phyloP scores from a whole-genome alignment of 2,329 filamentous ascomycete genomes.

The Gaeumannomyces tritici region DNA sequence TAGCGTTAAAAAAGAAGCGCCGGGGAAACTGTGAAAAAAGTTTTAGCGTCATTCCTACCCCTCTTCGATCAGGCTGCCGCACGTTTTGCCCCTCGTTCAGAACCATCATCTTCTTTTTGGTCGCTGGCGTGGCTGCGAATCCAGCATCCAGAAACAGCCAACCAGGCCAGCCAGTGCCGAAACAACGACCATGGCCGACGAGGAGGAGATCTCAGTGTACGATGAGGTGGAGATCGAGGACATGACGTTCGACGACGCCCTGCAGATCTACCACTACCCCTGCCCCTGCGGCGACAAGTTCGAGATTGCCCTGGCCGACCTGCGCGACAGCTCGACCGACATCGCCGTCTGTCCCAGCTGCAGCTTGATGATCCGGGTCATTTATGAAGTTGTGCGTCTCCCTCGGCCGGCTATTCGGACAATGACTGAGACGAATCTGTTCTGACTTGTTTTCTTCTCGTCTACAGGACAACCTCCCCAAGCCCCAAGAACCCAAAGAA shows the following conservation, averaged over 20 bases:
- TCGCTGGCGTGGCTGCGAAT: too few relatives aligned
- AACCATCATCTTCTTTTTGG: background rate
- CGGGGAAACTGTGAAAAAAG: too few relatives aligned
- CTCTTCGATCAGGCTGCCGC: background rate
- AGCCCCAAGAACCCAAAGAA: constrained; percentile 18
- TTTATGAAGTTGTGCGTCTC: constrained; percentile 68
- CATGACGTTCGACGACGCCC: constrained; percentile 77
- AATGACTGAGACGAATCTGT: background rate
- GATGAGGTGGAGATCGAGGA: constrained; percentile 99
- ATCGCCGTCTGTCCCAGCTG: constrained; percentile 97
- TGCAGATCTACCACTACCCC: constrained; percentile 90
- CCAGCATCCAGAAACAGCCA: too few relatives aligned
- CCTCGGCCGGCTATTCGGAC: background rate
- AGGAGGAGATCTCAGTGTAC: constrained; percentile 65
- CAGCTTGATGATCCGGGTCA: constrained; percentile 91
- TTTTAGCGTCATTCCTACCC: background rate
- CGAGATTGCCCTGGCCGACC: constrained; percentile 75
- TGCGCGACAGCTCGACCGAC: constrained; percentile 74
- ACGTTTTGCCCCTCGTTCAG: background rate
- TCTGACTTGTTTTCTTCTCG: background rate
- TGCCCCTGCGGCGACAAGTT: constrained; percentile 97
- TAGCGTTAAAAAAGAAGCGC: too few relatives aligned
- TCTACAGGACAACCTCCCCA: background rate
- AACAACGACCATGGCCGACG: constrained; percentile 44
- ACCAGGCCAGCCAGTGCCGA: too few relatives aligned